Evolutionary conservation across 768 basidiomycete species (phyloP).

Genomic region (Mycena indigotica): DNA sequence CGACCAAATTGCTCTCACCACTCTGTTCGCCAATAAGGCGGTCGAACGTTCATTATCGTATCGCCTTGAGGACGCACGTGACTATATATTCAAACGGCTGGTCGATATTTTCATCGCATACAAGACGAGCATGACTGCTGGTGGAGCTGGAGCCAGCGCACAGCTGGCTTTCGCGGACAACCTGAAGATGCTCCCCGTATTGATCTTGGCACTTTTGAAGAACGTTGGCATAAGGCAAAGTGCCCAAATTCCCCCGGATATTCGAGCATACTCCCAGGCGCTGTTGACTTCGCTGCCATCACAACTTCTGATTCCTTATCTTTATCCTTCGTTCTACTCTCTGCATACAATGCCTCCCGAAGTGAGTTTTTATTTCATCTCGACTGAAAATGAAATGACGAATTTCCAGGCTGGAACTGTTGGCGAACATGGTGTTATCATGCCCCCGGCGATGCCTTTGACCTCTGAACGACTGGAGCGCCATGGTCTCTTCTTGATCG

Average conservation of each 20-base stretch:
- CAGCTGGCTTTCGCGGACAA: constrained; percentile 93
- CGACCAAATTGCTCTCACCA: constrained; percentile 85
- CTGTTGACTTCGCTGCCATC: constrained; percentile 89
- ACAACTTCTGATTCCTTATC: constrained; percentile 88
- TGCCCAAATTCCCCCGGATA: constrained; percentile 94
- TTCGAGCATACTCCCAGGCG: constrained; percentile 92
- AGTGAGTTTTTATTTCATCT: constrained; percentile 47
- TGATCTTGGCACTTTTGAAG: constrained; percentile 89
- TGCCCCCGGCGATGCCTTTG: constrained; percentile 86
- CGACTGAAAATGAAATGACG: too few relatives aligned
- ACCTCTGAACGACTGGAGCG: constrained; percentile 95
- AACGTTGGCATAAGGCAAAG: constrained; percentile 97
- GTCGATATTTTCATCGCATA: constrained; percentile 85
- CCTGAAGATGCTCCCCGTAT: constrained; percentile 89
- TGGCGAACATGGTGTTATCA: constrained; percentile 83
- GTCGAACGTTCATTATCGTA: constrained; percentile 85
- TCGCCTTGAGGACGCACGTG: constrained; percentile 88
- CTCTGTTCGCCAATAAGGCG: constrained; percentile 87
- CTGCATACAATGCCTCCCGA: constrained; percentile 95
- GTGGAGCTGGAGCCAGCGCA: constrained; percentile 90
- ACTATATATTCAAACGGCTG: constrained; percentile 79
- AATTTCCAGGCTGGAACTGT: constrained; percentile 93
- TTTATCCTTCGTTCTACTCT: constrained; percentile 94
- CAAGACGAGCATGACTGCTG: constrained; percentile 95
- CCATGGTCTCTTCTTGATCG: constrained; percentile 94